Conservation (phyloP, 352 stramenopile species). For the Phytophthora multivora region DNA sequence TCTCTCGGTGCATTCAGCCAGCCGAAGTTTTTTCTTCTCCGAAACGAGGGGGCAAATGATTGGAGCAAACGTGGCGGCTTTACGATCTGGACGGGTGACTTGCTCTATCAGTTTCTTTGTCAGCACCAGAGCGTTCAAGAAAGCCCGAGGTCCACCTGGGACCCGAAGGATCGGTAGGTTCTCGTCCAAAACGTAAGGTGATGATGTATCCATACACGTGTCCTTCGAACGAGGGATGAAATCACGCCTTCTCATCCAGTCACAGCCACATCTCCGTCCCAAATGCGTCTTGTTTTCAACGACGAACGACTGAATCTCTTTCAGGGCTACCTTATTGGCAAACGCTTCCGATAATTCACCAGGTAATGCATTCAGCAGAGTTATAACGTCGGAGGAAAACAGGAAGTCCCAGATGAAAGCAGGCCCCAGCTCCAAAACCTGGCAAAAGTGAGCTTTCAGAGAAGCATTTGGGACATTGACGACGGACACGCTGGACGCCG, state of each 20-base stretch:
- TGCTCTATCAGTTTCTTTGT: not conserved
- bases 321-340: not conserved
- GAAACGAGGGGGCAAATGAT: conserved; percentile 5
- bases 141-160: not conserved
- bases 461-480: not conserved
- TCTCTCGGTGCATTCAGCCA: not conserved
- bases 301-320: conserved; percentile 8
- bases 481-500: not conserved
- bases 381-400: not conserved
- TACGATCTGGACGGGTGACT: not conserved
- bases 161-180: conserved; percentile 3
- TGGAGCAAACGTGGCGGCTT: not conserved
- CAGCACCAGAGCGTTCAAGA: conserved; percentile 4
- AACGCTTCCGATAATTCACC: conserved; percentile 1
- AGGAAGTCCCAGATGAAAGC: conserved; percentile 1
- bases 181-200: conserved; percentile 2
- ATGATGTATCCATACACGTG: not conserved
- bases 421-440: conserved; percentile 8
- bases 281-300: conserved; percentile 10
- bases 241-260: conserved; percentile 22
- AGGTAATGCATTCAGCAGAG: conserved; percentile 1
- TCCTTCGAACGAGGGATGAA: not conserved
- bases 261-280: conserved; percentile 10
- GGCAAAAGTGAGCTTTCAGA: not conserved
- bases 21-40: not conserved